phyloP scores from a whole-genome alignment of 768 basidiomycete genomes.

The Mycena filopes region DNA sequence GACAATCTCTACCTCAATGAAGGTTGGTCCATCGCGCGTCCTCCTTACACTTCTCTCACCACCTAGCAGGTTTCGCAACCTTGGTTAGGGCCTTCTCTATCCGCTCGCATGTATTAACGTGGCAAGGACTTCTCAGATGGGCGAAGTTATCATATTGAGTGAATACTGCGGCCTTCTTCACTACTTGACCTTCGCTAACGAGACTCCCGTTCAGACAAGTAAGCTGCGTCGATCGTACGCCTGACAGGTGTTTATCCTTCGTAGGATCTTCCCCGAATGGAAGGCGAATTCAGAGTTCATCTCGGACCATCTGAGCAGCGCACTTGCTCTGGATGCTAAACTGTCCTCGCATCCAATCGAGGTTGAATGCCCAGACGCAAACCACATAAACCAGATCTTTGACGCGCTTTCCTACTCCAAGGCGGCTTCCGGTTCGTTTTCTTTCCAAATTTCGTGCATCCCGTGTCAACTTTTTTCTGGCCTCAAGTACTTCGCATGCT shows the following conservation, averaged over 20 bases:
- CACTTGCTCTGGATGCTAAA: slow-evolving; percentile 85
- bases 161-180: slow-evolving; percentile 37
- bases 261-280: slow-evolving; percentile 86
- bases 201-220: slow-evolving; percentile 59
- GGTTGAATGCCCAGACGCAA: slow-evolving; percentile 88
- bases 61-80: slow-evolving; percentile 78
- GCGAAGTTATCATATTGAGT: slow-evolving; percentile 87
- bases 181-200: slow-evolving; percentile 3
- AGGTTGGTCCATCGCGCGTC: slow-evolving; percentile 50
- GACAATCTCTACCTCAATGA: slow-evolving; percentile 86
- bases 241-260: slow-evolving; percentile 6
- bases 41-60: slow-evolving; percentile 9
- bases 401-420: slow-evolving; percentile 90
- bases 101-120: neutral
- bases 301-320: slow-evolving; percentile 77
- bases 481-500: slow-evolving; percentile 90
- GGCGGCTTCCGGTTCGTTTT: slow-evolving; percentile 73
- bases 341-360: slow-evolving; percentile 93
- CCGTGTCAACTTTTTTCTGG: neutral
- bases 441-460: neutral
- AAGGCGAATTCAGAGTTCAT: slow-evolving; percentile 86
- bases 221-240: slow-evolving; percentile 33
- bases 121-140: slow-evolving; percentile 64
- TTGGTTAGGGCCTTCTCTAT: slow-evolving; percentile 58
- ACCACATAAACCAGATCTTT: slow-evolving; percentile 91